Base-by-base conservation (phyloP, 495 filamentous ascomycete genomes). In the Xylaria flabelliformis region DNA sequence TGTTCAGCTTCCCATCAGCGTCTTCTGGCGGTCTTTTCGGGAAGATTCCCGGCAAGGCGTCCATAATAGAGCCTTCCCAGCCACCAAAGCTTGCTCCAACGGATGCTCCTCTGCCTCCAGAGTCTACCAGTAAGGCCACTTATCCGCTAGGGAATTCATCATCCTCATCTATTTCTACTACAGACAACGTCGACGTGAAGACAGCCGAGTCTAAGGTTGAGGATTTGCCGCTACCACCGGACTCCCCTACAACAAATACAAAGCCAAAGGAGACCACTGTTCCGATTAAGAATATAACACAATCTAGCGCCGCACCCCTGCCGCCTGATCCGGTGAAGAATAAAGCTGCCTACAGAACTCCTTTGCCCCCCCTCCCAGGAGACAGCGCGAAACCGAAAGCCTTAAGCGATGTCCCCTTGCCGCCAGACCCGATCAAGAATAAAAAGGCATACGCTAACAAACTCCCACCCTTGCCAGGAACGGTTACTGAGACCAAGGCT, bases 51-150 rank as follows among this genome's bases (percentile, higher is more conserved):
- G 55, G 76, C 12, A 73, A 76, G 67, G 66, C 69, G 29, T 68
- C 75, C 17, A 39, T 29, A 39, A 62, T 34, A 34, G 70, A 76
- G 59, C 70, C 75, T n/a, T 79, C 80, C 13, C 78, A 80, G 73
- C 73, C 81, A 59, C 85, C 85, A 73, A 53, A 74, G 24, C 80
- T 29, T 59, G 70, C 79, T 56, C 65, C 82, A 73, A 74, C 74
- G 58, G 88, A 91, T 74, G 77, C 87, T 17, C 93, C 94, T 64
- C 80, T 95, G 46, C 93, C 93, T 41, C 93, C 92, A n/a, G 91
- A 94, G 72, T 79, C 91, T 55, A 92, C 91, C 26, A 94, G 89
- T 83, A 91, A 90, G 82, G 83, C 85, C 71, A 83, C 77, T 58
- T 93, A 90, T 80, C 84, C 85, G 42, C 80, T 90, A 66, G 89